phyloP scores from a whole-genome alignment of 1,284 basidiomycete genomes.

The Ceratobasidium sp. region DNA sequence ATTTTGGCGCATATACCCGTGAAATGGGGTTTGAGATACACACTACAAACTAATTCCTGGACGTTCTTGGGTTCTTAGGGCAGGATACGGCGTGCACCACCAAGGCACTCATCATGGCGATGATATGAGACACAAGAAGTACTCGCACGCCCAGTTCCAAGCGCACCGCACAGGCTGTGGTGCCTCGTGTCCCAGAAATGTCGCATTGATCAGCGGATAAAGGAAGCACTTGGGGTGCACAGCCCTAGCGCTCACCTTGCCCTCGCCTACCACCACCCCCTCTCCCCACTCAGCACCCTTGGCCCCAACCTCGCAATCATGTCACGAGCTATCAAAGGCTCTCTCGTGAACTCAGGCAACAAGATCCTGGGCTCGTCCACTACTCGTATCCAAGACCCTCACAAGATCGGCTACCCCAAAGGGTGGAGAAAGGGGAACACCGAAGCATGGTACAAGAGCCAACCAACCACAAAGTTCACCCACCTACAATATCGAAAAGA shows the following conservation, averaged over 20 bases:
- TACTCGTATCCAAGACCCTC: conserved; percentile 13
- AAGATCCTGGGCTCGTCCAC: neutral
- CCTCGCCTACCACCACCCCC: neutral
- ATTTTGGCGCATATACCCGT: too few relatives aligned
- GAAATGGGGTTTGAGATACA: too few relatives aligned
- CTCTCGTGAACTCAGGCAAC: neutral
- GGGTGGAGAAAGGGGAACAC: conserved; percentile 29
- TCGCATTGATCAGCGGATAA: neutral
- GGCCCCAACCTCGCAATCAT: neutral
- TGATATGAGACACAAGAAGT: too few relatives aligned
- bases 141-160: too few relatives aligned
- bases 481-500: conserved; percentile 39
- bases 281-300: neutral
- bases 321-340: neutral
- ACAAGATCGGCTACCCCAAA: conserved; percentile 33
- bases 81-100: too few relatives aligned
- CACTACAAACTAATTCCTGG: too few relatives aligned
- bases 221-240: neutral
- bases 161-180: too few relatives aligned
- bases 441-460: conserved; percentile 27
- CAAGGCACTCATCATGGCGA: too few relatives aligned
- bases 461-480: conserved; percentile 26
- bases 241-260: neutral
- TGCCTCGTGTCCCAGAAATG: conserved; percentile 3
- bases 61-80: too few relatives aligned